These are phyloP conservation scores for Kwoniella newhampshirensis DNA, from an alignment of 768 basidiomycete genomes.

Conservation along the genomic window DNA sequence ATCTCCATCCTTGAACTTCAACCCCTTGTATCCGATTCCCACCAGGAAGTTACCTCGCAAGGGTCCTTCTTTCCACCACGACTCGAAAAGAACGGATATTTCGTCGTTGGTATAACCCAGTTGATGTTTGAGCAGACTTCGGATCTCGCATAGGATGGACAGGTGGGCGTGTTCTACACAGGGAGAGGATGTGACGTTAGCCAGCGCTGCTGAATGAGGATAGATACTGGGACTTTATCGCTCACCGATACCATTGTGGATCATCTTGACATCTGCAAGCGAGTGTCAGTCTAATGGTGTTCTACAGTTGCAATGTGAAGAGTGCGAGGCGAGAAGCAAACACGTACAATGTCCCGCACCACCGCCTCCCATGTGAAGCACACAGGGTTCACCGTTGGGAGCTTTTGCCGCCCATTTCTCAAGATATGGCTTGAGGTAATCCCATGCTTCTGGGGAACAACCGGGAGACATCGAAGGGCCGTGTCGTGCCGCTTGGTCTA, in stretches of 20 bases:
- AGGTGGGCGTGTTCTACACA: conserved; percentile 45
- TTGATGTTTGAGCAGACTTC: conserved; percentile 38
- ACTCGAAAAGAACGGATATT: conserved; percentile 46
- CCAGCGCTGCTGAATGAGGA: too few relatives aligned
- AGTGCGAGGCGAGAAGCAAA: neutral
- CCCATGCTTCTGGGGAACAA: conserved; percentile 44
- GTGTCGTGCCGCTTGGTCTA: conserved; percentile 50
- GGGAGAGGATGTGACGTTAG: conserved; percentile 1
- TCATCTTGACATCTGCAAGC: conserved; percentile 41
- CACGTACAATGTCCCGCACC: conserved; percentile 50
- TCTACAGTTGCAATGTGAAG: neutral
- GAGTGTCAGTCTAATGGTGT: too few relatives aligned
- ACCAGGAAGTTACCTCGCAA: conserved; percentile 50
- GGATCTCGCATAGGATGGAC: conserved; percentile 48
- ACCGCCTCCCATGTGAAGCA: conserved; percentile 45
- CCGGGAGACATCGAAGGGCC: conserved; percentile 52
- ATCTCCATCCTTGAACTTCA: conserved; percentile 48
- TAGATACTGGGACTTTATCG: neutral
- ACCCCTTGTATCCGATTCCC: conserved; percentile 45
- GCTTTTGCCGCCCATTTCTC: conserved; percentile 52
- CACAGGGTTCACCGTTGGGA: conserved; percentile 48
- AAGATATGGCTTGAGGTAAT: conserved; percentile 41
- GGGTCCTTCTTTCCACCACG: conserved; percentile 45
- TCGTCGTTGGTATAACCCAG: conserved; percentile 44
- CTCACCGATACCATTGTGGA: conserved; percentile 52